Percentiles rank a stretch among this genome's conserved stretches.
These are phyloP conservation scores for Malassezia sp. DNA, from an alignment of 1,284 basidiomycete genomes.

Conservation along the genomic window DNA sequence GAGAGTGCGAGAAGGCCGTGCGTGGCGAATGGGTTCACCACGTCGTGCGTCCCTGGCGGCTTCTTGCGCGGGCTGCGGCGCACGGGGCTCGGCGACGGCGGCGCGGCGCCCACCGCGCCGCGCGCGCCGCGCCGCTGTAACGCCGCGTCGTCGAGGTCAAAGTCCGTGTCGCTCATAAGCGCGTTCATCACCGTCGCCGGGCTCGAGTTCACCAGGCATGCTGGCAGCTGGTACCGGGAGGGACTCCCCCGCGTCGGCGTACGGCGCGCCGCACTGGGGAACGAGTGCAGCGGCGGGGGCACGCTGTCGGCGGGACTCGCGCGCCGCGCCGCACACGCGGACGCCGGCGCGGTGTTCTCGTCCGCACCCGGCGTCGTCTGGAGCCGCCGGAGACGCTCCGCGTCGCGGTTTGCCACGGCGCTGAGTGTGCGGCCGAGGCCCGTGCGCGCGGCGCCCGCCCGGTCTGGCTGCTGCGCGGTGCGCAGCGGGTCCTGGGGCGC, in stretches of 20 bases:
- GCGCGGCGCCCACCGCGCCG: conserved; percentile 12
- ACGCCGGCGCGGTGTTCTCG: conserved; percentile 2
- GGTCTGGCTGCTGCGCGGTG: no score
- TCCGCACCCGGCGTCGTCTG: neutral
- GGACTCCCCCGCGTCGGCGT: neutral
- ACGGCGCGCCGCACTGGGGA: conserved; percentile 17
- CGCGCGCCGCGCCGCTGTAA: conserved; percentile 22
- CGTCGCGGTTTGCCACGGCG: conserved; percentile 8
- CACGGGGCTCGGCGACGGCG: conserved; percentile 17
- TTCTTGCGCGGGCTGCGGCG: conserved; percentile 41
- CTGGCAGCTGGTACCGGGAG: conserved; percentile 27
- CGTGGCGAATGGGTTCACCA: conserved; percentile 37
- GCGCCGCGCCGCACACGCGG: neutral
- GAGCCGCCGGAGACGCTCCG: neutral
- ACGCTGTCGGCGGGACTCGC: no score
- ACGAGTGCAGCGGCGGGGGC: conserved; percentile 24
- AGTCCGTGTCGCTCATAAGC: conserved; percentile 34
- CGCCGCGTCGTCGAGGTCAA: conserved; percentile 29
- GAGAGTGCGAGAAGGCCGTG: no score
- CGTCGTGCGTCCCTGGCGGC: conserved; percentile 30
- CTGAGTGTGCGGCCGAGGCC: conserved; percentile 4
- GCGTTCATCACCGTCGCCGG: conserved; percentile 37
- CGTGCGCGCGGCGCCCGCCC: neutral
- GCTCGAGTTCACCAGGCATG: conserved; percentile 35
- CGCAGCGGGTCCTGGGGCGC: neutral